Percentiles rank a stretch among this genome's conserved stretches.
phyloP scores from a whole-genome alignment of 1,139 yeast genomes.

The Pichia sp. region DNA sequence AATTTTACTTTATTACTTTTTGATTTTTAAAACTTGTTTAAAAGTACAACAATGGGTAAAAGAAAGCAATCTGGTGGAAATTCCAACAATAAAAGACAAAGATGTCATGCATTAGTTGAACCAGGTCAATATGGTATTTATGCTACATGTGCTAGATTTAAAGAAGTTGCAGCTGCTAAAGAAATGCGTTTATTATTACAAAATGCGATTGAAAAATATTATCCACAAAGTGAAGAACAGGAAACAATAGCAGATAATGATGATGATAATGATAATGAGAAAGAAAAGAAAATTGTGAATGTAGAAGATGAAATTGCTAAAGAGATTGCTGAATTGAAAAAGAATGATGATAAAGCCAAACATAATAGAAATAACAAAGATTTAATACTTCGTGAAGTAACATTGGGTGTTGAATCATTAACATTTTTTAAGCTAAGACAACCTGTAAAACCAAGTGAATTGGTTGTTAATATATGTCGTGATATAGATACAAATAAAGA shows the following conservation, averaged over 20 bases:
- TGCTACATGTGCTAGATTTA: slow-evolving; percentile 77
- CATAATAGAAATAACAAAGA: slow-evolving; percentile 33
- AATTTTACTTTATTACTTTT: too few relatives aligned
- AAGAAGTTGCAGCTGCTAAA: slow-evolving; percentile 66
- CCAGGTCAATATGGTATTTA: slow-evolving; percentile 80
- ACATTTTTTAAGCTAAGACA: slow-evolving; percentile 72
- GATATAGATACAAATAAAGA: slow-evolving; percentile 46
- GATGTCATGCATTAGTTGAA: slow-evolving; percentile 50
- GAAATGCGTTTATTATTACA: slow-evolving; percentile 62
- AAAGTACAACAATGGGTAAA: slow-evolving; percentile 31
- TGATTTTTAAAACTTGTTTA: too few relatives aligned
- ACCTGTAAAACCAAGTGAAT: slow-evolving; percentile 71
- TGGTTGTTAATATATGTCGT: slow-evolving; percentile 57
- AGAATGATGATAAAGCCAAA: slow-evolving; percentile 41
- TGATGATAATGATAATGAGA: slow-evolving; percentile 31
- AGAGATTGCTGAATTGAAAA: slow-evolving; percentile 39
- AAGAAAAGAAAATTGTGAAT: slow-evolving; percentile 27
- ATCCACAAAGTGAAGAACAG: slow-evolving; percentile 29
- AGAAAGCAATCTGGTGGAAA: slow-evolving; percentile 25
- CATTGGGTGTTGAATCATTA: slow-evolving; percentile 76
- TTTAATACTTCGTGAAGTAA: slow-evolving; percentile 54
- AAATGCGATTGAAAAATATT: slow-evolving; percentile 52
- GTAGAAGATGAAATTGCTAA: slow-evolving; percentile 71
- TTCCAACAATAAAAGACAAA: slow-evolving; percentile 36
- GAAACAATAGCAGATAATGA: slow-evolving; percentile 31